Percentiles rank a stretch among this genome's conserved stretches.
Conservation (phyloP, 202 grass and related monocot genomes). For the Hordeum pubiflorum region DNA sequence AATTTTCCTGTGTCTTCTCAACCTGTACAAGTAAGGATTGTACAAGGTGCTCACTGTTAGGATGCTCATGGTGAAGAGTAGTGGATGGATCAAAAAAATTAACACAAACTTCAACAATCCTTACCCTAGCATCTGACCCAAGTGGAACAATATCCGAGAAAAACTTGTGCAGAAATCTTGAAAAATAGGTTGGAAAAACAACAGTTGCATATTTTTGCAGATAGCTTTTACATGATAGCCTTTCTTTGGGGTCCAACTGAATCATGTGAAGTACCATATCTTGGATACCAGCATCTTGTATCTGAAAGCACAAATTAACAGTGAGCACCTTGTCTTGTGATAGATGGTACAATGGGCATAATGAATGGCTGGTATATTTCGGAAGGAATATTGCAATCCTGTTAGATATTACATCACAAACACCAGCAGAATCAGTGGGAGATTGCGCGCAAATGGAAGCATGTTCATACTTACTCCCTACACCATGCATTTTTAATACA, state of each 20-base stretch:
- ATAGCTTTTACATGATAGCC: slow-evolving; percentile 76
- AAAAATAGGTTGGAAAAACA: slow-evolving; percentile 92
- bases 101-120: slow-evolving; percentile 19
- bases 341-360: background rate
- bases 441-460: background rate
- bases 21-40: slow-evolving; percentile 58
- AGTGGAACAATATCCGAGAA: slow-evolving; percentile 88
- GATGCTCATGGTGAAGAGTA: slow-evolving; percentile 4
- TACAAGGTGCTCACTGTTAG: too few relatives aligned
- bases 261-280: slow-evolving; percentile 99
- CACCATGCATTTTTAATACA: slow-evolving; percentile 8
- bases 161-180: slow-evolving; percentile 86
- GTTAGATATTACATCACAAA: slow-evolving; percentile 9
- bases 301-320: slow-evolving; percentile 51
- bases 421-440: background rate
- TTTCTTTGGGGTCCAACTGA: slow-evolving; percentile 83
- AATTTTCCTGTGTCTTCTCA: slow-evolving; percentile 67
- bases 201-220: slow-evolving; percentile 77
- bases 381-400: background rate
- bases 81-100: background rate
- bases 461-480: background rate
- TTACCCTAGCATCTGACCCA: slow-evolving; percentile 88
- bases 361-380: slow-evolving; percentile 7
- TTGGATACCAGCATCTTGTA: slow-evolving; percentile 87
- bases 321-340: background rate